Evolutionary conservation across 2,329 filamentous ascomycete genomes (phyloP), one percentile per base, ranked within the genome.

Genomic region (Trichoderma afroharzianum): DNA sequence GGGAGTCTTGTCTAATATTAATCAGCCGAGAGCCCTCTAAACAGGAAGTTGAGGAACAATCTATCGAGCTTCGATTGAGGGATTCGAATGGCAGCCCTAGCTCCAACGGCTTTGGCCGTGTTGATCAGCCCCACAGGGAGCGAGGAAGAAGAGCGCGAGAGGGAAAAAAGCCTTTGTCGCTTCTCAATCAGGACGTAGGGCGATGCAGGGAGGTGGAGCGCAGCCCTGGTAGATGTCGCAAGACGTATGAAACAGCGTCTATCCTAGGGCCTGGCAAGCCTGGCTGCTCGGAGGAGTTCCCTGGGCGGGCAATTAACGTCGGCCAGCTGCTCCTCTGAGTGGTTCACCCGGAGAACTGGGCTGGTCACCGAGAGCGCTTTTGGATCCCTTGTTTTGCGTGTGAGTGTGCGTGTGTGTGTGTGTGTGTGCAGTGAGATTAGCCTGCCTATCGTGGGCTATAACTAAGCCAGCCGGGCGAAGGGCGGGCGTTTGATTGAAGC

Each of bases 71-170:
- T 69, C 39, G 67, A 58, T 33, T 62, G 67, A 69, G 21, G 50
- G 63, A 14, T 36, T 36, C 33, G 36, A 50, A 15, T 15, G 21
- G 55, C 24, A 39, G 55, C 55, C 14, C 66, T 61, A 68, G 64
- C 14, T 47, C 55, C 36, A 68, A 61, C 67, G 67, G 67, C 67
- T 62, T 33, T 53, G 67, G 67, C 67, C 67, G 67, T 43, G 66
- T 68, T 69, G 67, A 69, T 69, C 67, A 50, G 67, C 57, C 43
- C 67, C 67, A 69, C 67, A 6, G 39, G 28, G 39, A 33, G 66
- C n/a, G 33, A 68, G 57, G 50, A 43, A 39, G 36, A 50, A 68
- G 12, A 59, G 57, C 18, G 57, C 21, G 32, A 33, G 57, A 59
- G 57, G 18, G 11, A 66, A 33, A 66, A 24, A 53, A 62, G 3